phyloP scores from a whole-genome alignment of 768 basidiomycete genomes.

The Agaricus sinodeliciosus region DNA sequence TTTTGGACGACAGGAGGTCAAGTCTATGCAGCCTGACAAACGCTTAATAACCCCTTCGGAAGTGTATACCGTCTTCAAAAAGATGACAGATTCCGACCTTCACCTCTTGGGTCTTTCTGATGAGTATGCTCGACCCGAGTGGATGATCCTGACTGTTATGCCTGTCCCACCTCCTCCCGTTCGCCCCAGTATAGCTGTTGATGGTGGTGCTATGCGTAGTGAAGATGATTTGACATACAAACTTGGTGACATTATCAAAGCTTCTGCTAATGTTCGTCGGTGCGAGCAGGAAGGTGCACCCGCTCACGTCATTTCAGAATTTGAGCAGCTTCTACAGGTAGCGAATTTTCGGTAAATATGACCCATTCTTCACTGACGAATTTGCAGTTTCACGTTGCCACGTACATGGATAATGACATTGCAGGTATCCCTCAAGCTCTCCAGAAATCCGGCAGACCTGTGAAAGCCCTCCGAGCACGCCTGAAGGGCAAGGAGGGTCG shows the following conservation, averaged over 20 bases:
- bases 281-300: conserved; percentile 97
- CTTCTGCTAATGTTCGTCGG: conserved; percentile 84
- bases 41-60: conserved; percentile 78
- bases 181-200: conserved; percentile 94
- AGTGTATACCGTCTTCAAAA: conserved; percentile 92
- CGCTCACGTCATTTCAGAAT: conserved; percentile 91
- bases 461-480: conserved; percentile 96
- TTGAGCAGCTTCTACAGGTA: conserved; percentile 93
- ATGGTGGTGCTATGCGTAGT: conserved; percentile 93
- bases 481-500: conserved; percentile 99
- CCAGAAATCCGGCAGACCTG: conserved; percentile 95
- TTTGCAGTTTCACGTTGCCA: conserved; percentile 90
- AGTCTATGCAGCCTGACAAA: conserved; percentile 77
- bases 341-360: conserved; percentile 15
- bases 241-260: conserved; percentile 93
- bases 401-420: conserved; percentile 99
- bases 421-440: conserved; percentile 96
- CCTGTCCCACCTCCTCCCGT: conserved; percentile 98
- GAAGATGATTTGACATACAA: conserved; percentile 99
- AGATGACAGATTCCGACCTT: conserved; percentile 88
- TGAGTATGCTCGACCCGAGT: conserved; percentile 94
- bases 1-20: conserved; percentile 51
- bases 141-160: conserved; percentile 99
- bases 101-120: conserved; percentile 87
- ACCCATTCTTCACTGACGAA: conserved; percentile 4